phyloP scores from a whole-genome alignment of 2,329 filamentous ascomycete genomes.

The Monilinia laxa region DNA sequence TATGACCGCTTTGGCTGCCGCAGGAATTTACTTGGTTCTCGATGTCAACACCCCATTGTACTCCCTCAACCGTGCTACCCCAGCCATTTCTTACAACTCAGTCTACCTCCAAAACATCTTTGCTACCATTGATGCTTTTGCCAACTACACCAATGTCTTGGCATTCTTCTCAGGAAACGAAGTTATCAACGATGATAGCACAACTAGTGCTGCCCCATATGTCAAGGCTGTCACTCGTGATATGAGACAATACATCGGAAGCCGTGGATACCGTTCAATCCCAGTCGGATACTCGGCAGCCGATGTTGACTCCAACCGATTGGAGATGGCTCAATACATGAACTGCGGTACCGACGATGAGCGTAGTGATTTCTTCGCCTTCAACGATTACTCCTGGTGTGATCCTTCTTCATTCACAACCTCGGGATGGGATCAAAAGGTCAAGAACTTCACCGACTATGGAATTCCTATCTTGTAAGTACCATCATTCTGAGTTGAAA shows the following conservation, averaged over 20 bases:
- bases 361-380: constrained; percentile 65
- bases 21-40: constrained; percentile 71
- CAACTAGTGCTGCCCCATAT: constrained; percentile 53
- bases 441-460: constrained; percentile 65
- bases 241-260: constrained; percentile 53
- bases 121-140: constrained; percentile 67
- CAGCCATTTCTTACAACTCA: constrained; percentile 63
- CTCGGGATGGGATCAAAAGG: constrained; percentile 69
- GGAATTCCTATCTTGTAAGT: constrained; percentile 58
- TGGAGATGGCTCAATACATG: constrained; percentile 69
- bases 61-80: constrained; percentile 63
- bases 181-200: constrained; percentile 55
- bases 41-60: constrained; percentile 73
- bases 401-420: constrained; percentile 57
- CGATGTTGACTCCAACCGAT: constrained; percentile 67
- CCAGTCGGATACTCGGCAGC: constrained; percentile 62
- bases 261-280: constrained; percentile 49
- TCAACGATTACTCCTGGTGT: constrained; percentile 68
- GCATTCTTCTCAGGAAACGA: constrained; percentile 63
- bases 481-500: not conserved
- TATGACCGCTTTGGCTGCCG: constrained; percentile 64
- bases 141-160: constrained; percentile 65
- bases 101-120: constrained; percentile 71
- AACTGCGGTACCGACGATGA: constrained; percentile 68
- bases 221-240: constrained; percentile 60